A percentile compares a stretch with the other conserved stretches of the same genome.
Conservation (phyloP, 208 protist genomes). For the Leishmania tarentolae region DNA sequence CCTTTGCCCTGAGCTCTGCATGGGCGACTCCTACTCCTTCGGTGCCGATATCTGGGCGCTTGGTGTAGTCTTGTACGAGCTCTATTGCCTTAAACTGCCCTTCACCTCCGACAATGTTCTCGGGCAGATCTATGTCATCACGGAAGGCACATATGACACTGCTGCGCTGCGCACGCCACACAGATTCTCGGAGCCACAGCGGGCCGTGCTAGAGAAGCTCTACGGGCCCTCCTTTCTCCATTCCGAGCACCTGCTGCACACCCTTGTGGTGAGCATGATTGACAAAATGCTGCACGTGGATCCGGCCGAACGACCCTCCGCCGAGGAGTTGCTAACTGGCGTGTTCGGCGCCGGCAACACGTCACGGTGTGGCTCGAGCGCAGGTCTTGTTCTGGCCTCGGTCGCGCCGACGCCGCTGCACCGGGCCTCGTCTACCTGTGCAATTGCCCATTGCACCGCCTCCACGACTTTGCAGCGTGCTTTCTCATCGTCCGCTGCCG, state of each 20-base stretch:
- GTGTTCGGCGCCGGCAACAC: conserved; percentile 43
- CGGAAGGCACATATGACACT: conserved; percentile 78
- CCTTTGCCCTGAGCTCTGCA: conserved; percentile 84
- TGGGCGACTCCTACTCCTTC: conserved; percentile 88
- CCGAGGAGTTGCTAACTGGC: conserved; percentile 52
- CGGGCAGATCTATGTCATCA: conserved; percentile 84
- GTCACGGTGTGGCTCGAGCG: conserved; percentile 20
- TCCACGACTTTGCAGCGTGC: neutral
- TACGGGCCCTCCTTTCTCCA: conserved; percentile 55
- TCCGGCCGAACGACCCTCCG: conserved; percentile 52
- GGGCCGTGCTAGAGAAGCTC: conserved; percentile 27
- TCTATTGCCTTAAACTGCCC: conserved; percentile 81
- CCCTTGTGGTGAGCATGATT: conserved; percentile 65
- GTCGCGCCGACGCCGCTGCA: conserved; percentile 12
- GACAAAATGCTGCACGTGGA: conserved; percentile 65
- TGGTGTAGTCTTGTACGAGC: conserved; percentile 86
- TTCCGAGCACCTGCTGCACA: conserved; percentile 62
- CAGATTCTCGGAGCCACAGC: conserved; percentile 43
- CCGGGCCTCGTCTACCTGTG: conserved; percentile 6
- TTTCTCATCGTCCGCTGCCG: neutral
- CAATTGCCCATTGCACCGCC: neutral
- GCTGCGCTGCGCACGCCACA: conserved; percentile 47
- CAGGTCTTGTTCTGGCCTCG: conserved; percentile 4
- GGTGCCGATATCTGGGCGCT: conserved; percentile 86
- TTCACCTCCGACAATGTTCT: conserved; percentile 85